A percentile compares a stretch with the other conserved stretches of the same genome.
Evolutionary conservation across 371 early-diverging fungal species (phyloP).

Genomic region (Polyrhizophydium stewartii): DNA sequence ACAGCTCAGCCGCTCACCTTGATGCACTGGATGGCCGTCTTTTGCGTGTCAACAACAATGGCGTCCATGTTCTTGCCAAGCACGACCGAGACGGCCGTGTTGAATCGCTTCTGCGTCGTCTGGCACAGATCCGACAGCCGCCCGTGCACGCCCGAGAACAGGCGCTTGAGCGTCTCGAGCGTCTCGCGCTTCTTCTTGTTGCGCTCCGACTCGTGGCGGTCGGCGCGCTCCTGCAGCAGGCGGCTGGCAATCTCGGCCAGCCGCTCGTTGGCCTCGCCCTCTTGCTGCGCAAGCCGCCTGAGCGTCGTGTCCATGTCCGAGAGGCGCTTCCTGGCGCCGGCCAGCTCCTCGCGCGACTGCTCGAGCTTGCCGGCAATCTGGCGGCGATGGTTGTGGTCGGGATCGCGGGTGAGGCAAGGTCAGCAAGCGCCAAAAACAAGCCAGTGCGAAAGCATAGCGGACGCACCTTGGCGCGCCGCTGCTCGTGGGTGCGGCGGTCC

Average conservation of each 20-base stretch:
- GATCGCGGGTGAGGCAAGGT: neutral
- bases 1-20: too few relatives aligned
- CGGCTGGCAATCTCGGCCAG: conserved; percentile 67
- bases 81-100: conserved; percentile 69
- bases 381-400: conserved; percentile 8
- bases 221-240: conserved; percentile 75
- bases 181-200: conserved; percentile 70
- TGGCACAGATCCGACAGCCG: conserved; percentile 85
- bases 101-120: conserved; percentile 92
- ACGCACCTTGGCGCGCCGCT: conserved; percentile 22
- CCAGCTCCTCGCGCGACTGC: conserved; percentile 32
- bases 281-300: conserved; percentile 36
- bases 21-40: conserved; percentile 58
- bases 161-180: conserved; percentile 73
- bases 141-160: conserved; percentile 88
- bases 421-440: neutral
- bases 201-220: conserved; percentile 77
- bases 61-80: conserved; percentile 53
- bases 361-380: conserved; percentile 13
- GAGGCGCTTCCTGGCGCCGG: conserved; percentile 24
- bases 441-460: neutral
- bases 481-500: conserved; percentile 35
- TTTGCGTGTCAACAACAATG: conserved; percentile 55
- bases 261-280: conserved; percentile 77
- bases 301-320: conserved; percentile 42